phyloP scores from a whole-genome alignment of 768 basidiomycete species.

The Boletales sp. region DNA sequence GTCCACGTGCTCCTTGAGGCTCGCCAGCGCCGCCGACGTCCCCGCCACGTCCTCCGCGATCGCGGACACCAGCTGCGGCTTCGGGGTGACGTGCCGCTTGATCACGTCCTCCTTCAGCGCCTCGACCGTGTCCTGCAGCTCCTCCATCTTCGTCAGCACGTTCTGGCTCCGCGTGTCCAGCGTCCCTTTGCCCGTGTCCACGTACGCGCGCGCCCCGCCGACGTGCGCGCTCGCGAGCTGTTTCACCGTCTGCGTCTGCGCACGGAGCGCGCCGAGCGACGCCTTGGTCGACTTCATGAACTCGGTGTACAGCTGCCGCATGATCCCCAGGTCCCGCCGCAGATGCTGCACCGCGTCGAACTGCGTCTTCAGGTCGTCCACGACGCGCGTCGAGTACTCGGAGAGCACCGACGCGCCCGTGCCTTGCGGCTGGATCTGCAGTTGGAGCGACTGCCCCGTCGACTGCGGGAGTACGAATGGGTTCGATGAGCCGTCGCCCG shows the following conservation, averaged over 20 bases:
- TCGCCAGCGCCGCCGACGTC: conserved; percentile 66
- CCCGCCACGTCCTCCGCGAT: conserved; percentile 70
- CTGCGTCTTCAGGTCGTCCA: conserved; percentile 82
- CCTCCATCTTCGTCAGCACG: conserved; percentile 88
- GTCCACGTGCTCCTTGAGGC: conserved; percentile 78
- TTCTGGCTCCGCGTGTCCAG: conserved; percentile 89
- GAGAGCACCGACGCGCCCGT: conserved; percentile 74
- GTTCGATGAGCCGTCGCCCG: conserved; percentile 34
- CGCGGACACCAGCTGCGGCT: conserved; percentile 61
- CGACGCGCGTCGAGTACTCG: conserved; percentile 70
- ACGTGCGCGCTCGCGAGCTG: conserved; percentile 80
- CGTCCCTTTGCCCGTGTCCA: conserved; percentile 88
- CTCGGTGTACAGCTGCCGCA: conserved; percentile 92
- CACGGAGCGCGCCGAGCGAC: conserved; percentile 69
- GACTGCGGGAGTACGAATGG: conserved; percentile 52
- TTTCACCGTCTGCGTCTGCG: conserved; percentile 84
- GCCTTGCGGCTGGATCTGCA: conserved; percentile 51
- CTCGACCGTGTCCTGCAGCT: conserved; percentile 89
- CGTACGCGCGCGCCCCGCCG: conserved; percentile 81
- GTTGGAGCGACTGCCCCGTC: conserved; percentile 59
- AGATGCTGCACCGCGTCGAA: conserved; percentile 95
- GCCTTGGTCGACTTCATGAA: conserved; percentile 92
- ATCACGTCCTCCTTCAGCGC: conserved; percentile 86
- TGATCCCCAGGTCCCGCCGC: conserved; percentile 86
- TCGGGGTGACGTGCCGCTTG: conserved; percentile 83